These are phyloP conservation scores for Grigorovia jiainica DNA, from an alignment of 805 yeast genomes.

Conservation along the genomic window DNA sequence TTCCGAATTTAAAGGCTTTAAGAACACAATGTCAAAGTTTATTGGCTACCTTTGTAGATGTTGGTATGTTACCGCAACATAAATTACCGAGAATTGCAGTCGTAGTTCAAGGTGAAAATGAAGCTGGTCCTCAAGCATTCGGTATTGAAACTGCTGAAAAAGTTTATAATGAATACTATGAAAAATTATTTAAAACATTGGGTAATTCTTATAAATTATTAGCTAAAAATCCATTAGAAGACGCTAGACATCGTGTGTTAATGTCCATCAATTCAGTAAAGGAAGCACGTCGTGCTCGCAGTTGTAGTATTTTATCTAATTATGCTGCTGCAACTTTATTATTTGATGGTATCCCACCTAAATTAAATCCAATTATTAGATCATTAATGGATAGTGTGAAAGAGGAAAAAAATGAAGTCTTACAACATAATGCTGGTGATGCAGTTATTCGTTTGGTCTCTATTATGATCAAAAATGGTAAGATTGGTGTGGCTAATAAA, in stretches of 20 bases:
- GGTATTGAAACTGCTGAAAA: constrained; percentile 68
- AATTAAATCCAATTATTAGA: constrained; percentile 80
- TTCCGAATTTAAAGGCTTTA: constrained; percentile 75
- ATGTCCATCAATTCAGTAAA: constrained; percentile 63
- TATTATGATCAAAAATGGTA: constrained; percentile 47
- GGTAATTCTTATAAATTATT: constrained; percentile 62
- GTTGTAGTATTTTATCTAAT: constrained; percentile 56
- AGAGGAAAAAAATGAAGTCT: constrained; percentile 50
- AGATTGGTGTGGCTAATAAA: constrained; percentile 74
- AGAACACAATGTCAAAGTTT: constrained; percentile 82
- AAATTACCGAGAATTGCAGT: constrained; percentile 78
- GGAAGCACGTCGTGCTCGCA: constrained; percentile 40
- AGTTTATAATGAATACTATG: constrained; percentile 53
- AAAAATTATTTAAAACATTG: constrained; percentile 52
- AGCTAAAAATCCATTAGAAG: constrained; percentile 65
- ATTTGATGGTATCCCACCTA: constrained; percentile 61
- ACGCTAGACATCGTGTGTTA: constrained; percentile 58
- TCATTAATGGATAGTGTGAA: constrained; percentile 90
- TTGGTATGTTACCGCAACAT: constrained; percentile 60
- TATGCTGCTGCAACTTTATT: constrained; percentile 69
- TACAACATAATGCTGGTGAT: constrained; percentile 64
- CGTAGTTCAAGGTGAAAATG: constrained; percentile 86
- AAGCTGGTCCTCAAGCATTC: constrained; percentile 92
- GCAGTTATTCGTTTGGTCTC: constrained; percentile 57
- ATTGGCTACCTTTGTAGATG: constrained; percentile 65